phyloP scores from a whole-genome alignment of 2,329 filamentous ascomycete genomes.

The Colletotrichum liriopes region DNA sequence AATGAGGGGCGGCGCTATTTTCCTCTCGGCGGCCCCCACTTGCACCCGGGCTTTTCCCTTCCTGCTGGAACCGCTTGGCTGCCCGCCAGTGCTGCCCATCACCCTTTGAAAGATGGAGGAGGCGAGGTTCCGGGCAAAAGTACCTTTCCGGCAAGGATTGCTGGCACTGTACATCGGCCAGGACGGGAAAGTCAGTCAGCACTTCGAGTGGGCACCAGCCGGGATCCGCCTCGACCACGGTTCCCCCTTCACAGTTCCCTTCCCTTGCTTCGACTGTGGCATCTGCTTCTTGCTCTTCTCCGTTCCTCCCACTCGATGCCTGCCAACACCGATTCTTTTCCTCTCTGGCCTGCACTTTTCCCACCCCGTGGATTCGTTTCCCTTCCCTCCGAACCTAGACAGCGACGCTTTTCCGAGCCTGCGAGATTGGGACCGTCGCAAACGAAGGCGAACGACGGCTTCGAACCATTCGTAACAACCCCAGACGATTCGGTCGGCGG shows the following conservation, averaged over 20 bases:
- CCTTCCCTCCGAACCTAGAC: neutral
- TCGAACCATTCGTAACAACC: neutral
- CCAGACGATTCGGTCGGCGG: neutral
- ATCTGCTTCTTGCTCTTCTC: neutral
- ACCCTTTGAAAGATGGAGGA: neutral
- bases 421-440: slow-evolving; percentile 26
- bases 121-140: neutral
- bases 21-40: neutral
- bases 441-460: slow-evolving; percentile 21
- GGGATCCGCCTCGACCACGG: slow-evolving; percentile 20
- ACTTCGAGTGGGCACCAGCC: slow-evolving; percentile 20
- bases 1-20: slow-evolving; percentile 7
- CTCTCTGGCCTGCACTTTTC: neutral
- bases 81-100: neutral
- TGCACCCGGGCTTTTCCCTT: neutral
- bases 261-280: slow-evolving; percentile 23
- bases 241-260: slow-evolving; percentile 3
- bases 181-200: slow-evolving; percentile 29
- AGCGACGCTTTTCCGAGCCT: slow-evolving; percentile 5
- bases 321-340: slow-evolving; percentile 20
- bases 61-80: slow-evolving; percentile 8
- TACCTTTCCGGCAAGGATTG: neutral
- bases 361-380: neutral
- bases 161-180: slow-evolving; percentile 25
- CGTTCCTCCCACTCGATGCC: slow-evolving; percentile 16